Evolutionary conservation across 495 filamentous ascomycete species (phyloP).

Genomic region (Wilcoxina mikolae): DNA sequence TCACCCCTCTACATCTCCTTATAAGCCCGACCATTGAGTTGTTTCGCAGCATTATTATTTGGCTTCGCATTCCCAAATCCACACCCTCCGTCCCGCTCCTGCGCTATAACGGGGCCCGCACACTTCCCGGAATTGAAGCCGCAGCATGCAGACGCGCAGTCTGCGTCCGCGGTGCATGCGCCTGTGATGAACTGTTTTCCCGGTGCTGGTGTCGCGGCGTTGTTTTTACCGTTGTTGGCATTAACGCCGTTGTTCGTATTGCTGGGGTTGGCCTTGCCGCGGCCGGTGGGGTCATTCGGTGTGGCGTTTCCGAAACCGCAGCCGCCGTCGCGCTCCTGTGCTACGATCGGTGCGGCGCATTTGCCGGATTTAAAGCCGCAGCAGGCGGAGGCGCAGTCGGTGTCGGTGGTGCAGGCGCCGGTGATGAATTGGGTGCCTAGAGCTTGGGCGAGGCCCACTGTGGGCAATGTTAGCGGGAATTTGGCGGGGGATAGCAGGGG

Average conservation of each 20-base stretch:
- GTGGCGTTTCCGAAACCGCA: conserved; percentile 29
- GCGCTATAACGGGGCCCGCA: conserved; percentile 28
- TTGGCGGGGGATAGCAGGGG: neutral
- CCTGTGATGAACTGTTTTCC: conserved; percentile 6
- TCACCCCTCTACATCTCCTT: neutral
- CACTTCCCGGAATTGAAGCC: conserved; percentile 9
- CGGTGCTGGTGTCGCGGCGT: neutral
- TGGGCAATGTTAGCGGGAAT: neutral
- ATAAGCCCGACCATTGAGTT: conserved; percentile 5
- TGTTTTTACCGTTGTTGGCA: neutral
- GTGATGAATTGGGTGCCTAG: conserved; percentile 5
- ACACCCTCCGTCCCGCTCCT: conserved; percentile 31
- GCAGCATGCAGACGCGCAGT: conserved; percentile 4
- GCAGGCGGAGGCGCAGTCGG: neutral
- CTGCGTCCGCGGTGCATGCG: neutral
- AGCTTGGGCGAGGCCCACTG: neutral
- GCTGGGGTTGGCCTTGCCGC: neutral
- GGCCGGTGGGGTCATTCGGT: conserved; percentile 26
- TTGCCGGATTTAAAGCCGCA: conserved; percentile 1
- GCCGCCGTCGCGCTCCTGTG: conserved; percentile 30
- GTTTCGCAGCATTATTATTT: conserved; percentile 26
- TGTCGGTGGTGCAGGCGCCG: neutral
- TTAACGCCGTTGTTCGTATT: neutral
- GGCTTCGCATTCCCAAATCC: conserved; percentile 29
- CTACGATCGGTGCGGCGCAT: conserved; percentile 28